Percentiles rank a stretch among this genome's conserved stretches.
phyloP scores from a whole-genome alignment of 768 basidiomycete species.

The Boletus reticulatus region DNA sequence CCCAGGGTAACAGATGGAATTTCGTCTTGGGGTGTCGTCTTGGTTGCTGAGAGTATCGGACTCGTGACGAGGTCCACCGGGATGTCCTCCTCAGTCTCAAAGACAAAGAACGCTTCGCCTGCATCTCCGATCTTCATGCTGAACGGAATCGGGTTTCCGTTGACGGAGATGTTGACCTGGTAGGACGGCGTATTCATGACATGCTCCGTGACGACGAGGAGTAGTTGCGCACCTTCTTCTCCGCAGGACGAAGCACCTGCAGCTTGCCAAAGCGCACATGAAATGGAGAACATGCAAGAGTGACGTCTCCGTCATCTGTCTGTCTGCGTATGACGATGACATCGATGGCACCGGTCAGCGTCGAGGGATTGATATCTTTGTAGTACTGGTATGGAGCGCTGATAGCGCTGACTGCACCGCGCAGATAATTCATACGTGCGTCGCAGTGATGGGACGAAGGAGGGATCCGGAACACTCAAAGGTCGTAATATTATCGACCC shows the following conservation, averaged over 20 bases:
- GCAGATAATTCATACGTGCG: conserved; percentile 75
- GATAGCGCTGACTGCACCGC: conserved; percentile 81
- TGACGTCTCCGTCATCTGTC: conserved; percentile 56
- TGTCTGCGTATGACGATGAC: conserved; percentile 90
- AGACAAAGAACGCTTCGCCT: conserved; percentile 98
- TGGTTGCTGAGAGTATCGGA: conserved; percentile 76
- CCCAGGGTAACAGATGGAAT: conserved; percentile 21
- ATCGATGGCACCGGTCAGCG: conserved; percentile 97
- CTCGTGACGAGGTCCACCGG: conserved; percentile 93
- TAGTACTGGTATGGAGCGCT: conserved; percentile 89
- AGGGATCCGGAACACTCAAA: not conserved
- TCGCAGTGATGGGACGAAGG: not conserved
- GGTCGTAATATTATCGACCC: not conserved
- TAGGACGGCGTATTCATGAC: not conserved
- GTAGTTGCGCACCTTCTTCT: conserved; percentile 71
- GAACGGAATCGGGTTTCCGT: conserved; percentile 84
- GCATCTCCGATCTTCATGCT: conserved; percentile 99
- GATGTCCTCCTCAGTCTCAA: conserved; percentile 94
- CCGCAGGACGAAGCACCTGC: conserved; percentile 89
- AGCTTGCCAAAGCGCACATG: conserved; percentile 98
- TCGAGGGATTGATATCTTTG: conserved; percentile 93
- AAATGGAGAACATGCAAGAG: conserved; percentile 90
- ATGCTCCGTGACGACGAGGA: not conserved
- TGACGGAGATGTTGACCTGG: conserved; percentile 87
- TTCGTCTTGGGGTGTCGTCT: conserved; percentile 25